Base-by-base conservation (phyloP, 1,139 yeast species). In the Candida smagusa region DNA sequence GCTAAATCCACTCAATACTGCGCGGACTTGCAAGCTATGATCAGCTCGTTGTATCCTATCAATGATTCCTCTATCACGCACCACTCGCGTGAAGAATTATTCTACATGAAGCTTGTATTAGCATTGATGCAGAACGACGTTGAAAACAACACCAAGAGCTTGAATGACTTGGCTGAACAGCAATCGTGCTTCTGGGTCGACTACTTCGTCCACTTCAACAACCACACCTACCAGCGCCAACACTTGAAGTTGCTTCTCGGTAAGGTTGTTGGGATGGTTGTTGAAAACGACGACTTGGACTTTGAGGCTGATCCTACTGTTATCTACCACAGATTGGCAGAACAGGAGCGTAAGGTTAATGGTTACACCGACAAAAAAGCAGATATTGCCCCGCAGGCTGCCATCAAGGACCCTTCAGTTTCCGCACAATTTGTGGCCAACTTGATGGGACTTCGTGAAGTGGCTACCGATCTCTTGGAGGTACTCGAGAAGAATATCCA, bases 291-390 rank as follows among this genome's bases (percentile, higher is more conserved):
- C 21, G 80, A 76, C 31, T 52, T 77, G 8, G 79, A 79, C 42
- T 77, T 88, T 50, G 97, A 90, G 53, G 81, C 92, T 41, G 87
- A 90, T 54, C 97, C 98, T 2, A 59, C 77, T 6, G 62, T 67
- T n/a, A 79, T 84, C 27, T 81, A 82, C 54, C 61, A 67, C 22
- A 55, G 58, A 2, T 46, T 79, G 13, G 63, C 75, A 11, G 70
- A 70, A 21, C 66, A 61, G 34, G 85, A 79, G 38, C 70, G 74
- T 46, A 62, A 67, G 39, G 51, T 77, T 45, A 59, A 68, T 45
- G 71, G 76, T 51, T 45, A 53, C 22, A 68, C 72, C 31, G 41
- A 61, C 49, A 44, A 42, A 25, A 33, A 35, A 13, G 43, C 58
- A 30, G 51, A 48, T 9, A 48, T 79, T 2, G 56, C 79, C 3